Evolutionary conservation across 805 yeast genomes (phyloP).

Genomic region (Spathaspora girioi): DNA sequence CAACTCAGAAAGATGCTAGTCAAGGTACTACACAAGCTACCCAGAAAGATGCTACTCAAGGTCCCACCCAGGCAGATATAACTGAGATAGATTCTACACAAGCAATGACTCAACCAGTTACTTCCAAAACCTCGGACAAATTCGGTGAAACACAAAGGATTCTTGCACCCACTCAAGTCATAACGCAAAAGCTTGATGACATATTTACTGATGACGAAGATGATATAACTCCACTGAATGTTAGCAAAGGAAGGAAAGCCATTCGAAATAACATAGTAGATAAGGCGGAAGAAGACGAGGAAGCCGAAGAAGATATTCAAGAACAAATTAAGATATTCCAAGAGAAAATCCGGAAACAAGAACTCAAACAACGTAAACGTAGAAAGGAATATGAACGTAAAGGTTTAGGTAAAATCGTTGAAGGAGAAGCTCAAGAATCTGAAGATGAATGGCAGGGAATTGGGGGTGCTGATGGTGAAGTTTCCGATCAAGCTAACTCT

Average conservation of each 20-base stretch:
- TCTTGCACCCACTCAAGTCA: not conserved
- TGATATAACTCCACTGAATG: constrained; percentile 23
- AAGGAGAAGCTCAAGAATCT: constrained; percentile 83
- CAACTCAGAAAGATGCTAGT: constrained; percentile 6
- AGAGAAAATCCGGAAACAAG: constrained; percentile 33
- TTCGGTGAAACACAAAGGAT: constrained; percentile 1
- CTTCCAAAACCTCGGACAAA: not conserved
- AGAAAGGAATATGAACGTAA: constrained; percentile 53
- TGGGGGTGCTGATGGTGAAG: constrained; percentile 69
- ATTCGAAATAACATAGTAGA: constrained; percentile 14
- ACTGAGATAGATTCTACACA: not conserved
- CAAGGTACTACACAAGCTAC: not conserved
- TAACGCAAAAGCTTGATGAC: constrained; percentile 3
- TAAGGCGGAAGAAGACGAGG: constrained; percentile 19
- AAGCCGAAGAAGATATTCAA: constrained; percentile 21
- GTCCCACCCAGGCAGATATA: not conserved
- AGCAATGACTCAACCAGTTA: not conserved
- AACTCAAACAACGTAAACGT: constrained; percentile 27
- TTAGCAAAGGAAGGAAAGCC: constrained; percentile 19
- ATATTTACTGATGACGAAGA: constrained; percentile 10
- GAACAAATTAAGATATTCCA: constrained; percentile 34
- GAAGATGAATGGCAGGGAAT: constrained; percentile 86
- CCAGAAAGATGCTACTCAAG: not conserved
- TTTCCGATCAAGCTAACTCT: constrained; percentile 54
- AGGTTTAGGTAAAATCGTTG: constrained; percentile 61